Base-by-base conservation (phyloP, 352 stramenopile species). In the Pythium graminicola region DNA sequence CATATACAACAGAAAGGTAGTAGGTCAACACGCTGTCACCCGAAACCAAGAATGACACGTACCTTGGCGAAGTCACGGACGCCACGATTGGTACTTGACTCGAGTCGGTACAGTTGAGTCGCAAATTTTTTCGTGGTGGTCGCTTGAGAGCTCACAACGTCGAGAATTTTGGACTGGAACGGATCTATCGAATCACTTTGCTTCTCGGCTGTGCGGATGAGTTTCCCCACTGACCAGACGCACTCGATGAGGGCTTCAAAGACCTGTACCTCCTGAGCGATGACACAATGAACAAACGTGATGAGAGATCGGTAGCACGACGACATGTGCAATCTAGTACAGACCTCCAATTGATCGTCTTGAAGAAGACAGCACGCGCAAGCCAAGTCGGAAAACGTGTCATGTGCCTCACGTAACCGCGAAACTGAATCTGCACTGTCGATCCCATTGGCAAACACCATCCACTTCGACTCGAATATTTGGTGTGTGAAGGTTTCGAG, bases 331-430 rank as follows among this genome's bases (percentile, higher is more conserved):
- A 32, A 47, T 20, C 28, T 22, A 3, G 3, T 0, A 48, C 56
- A 10, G 4, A 65, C 58, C 53, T 62, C 28, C 1, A n/a, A 2
- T 32, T 53, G 44, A 32, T 52, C 42, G 2, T 48, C 19, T 23
- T 50, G 26, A 32, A 64, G 47, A 23, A 68, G 64, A 19, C 60
- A 68, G 31, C 54, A 64, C 45, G 54, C 35, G 11, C 10, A 23
- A 2, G 49, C 50, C 4, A 64, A 38, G 2, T 2, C 1, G 4
- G 41, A 27, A 23, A 60, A 63, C 5, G 32, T 4, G 11, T 63
- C 55, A 14, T 68, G 60, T 6, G 38, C 47, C 0, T 19, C 6
- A 2, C 55, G 54, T 16, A 68, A 20, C 28, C 19, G 8, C 1
- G 19, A 46, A 13, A 68, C 50, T 4, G 60, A 64, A 22, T 44